Conservation (phyloP, 1,139 yeast genomes). For the Diutina mesorugosa region DNA sequence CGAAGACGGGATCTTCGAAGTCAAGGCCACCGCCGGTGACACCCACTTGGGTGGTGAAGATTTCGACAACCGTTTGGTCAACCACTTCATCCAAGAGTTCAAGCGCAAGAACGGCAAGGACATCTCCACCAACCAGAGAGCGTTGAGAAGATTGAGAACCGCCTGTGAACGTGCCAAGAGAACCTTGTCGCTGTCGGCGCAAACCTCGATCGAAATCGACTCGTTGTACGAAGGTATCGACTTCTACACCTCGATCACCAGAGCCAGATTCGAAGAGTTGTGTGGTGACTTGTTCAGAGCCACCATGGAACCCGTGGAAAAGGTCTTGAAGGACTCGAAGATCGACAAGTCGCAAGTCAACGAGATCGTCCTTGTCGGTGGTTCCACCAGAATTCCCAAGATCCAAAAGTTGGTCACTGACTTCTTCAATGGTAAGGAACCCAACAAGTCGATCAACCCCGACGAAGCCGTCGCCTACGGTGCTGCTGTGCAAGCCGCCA, state of each 20-base stretch:
- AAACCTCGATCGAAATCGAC: slow-evolving; percentile 1
- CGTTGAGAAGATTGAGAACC: slow-evolving; percentile 9
- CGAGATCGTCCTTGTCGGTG: slow-evolving; percentile 92
- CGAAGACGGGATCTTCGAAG: slow-evolving; percentile 99
- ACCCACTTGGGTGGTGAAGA: slow-evolving; percentile 99
- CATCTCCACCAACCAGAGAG: slow-evolving; percentile 62
- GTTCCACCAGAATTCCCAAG: slow-evolving; percentile 97
- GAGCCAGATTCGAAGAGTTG: slow-evolving; percentile 91
- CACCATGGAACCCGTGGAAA: slow-evolving; percentile 88
- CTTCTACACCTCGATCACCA: slow-evolving; percentile 70
- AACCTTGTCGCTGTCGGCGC: not conserved
- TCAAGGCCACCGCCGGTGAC: slow-evolving; percentile 99
- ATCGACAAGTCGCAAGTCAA: slow-evolving; percentile 73
- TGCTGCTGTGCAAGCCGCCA: slow-evolving; percentile 79
- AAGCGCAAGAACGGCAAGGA: slow-evolving; percentile 92
- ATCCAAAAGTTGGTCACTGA: slow-evolving; percentile 83
- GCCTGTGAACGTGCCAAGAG: slow-evolving; percentile 1
- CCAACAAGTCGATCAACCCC: slow-evolving; percentile 92
- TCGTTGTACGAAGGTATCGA: slow-evolving; percentile 62
- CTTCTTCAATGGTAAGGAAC: slow-evolving; percentile 85
- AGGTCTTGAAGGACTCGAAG: slow-evolving; percentile 82
- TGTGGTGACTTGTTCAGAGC: slow-evolving; percentile 78
- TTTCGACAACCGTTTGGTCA: slow-evolving; percentile 59
- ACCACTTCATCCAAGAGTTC: slow-evolving; percentile 70
- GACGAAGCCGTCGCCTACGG: slow-evolving; percentile 55